Evolutionary conservation across 768 basidiomycete genomes (phyloP).

Genomic region (Termitomyces titanicus): DNA sequence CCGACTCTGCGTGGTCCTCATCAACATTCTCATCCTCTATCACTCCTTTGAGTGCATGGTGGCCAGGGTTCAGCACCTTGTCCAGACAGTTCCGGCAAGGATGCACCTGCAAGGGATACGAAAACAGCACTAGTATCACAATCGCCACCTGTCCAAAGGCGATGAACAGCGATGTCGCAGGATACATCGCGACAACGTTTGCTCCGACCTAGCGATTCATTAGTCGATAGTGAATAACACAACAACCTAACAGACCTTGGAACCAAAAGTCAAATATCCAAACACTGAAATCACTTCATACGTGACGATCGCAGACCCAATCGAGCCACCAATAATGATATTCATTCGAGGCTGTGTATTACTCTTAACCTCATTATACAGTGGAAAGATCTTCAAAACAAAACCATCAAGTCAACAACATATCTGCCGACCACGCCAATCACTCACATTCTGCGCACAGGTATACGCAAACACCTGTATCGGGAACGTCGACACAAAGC

Average conservation of each 20-base stretch:
- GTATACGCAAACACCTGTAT: conserved; percentile 94
- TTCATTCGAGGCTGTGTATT: conserved; percentile 88
- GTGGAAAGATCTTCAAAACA: conserved; percentile 77
- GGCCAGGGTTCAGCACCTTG: conserved; percentile 69
- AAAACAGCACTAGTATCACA: conserved; percentile 84
- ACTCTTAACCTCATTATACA: conserved; percentile 84
- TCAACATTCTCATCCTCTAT: conserved; percentile 43
- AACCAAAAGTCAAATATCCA: conserved; percentile 93
- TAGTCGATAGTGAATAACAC: background rate
- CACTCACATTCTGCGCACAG: conserved; percentile 84
- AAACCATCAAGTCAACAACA: background rate
- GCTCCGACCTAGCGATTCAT: conserved; percentile 60
- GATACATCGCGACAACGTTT: conserved; percentile 95
- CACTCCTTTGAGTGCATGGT: conserved; percentile 24
- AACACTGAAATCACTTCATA: conserved; percentile 89
- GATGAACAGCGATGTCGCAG: conserved; percentile 85
- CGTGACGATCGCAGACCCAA: conserved; percentile 76
- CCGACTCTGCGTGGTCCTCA: conserved; percentile 51
- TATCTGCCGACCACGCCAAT: background rate
- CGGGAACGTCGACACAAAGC: conserved; percentile 82
- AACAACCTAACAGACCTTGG: conserved; percentile 45
- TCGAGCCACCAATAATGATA: conserved; percentile 79
- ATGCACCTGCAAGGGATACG: conserved; percentile 92
- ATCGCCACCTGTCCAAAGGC: conserved; percentile 93
- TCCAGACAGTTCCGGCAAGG: conserved; percentile 91